Percentiles rank a stretch among this genome's conserved stretches.
phyloP scores from a whole-genome alignment of 2,329 filamentous ascomycete genomes.

The Hypoxylon sp. region DNA sequence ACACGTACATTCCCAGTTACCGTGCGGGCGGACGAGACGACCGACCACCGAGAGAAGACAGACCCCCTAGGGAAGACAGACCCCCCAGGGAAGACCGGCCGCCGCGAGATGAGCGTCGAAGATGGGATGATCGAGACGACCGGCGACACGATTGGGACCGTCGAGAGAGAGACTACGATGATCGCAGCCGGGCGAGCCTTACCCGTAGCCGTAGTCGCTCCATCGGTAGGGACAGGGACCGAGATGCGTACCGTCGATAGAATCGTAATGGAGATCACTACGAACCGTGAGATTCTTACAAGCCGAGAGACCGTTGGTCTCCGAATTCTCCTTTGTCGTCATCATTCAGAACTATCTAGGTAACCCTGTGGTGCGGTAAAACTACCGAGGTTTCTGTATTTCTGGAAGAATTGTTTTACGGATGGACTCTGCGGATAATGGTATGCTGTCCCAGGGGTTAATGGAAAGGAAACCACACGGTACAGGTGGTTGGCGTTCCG shows the following conservation, averaged over 20 bases:
- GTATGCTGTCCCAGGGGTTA: conserved; percentile 3
- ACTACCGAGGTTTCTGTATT: not conserved
- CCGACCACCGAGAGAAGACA: conserved; percentile 54
- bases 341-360: not conserved
- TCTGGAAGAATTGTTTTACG: not conserved
- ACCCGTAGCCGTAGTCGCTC: conserved; percentile 61
- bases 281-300: not conserved
- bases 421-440: conserved; percentile 15
- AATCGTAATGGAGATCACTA: conserved; percentile 31
- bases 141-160: conserved; percentile 56
- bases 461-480: conserved; percentile 7
- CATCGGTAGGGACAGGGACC: conserved; percentile 58
- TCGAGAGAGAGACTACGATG: conserved; percentile 50
- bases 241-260: conserved; percentile 64
- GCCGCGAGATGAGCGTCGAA: conserved; percentile 52
- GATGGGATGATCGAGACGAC: conserved; percentile 54
- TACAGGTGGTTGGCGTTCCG: conserved; percentile 23
- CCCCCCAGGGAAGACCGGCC: conserved; percentile 51
- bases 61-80: conserved; percentile 54
- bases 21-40: conserved; percentile 51
- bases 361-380: too few relatives aligned
- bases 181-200: conserved; percentile 54
- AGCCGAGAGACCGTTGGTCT: conserved; percentile 6
- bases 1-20: conserved; percentile 65
- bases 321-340: not conserved